Evolutionary conservation across 371 early-diverging fungal genomes (phyloP), one percentile per base, ranked within the genome.

Genomic region (Globomyces sp.): DNA sequence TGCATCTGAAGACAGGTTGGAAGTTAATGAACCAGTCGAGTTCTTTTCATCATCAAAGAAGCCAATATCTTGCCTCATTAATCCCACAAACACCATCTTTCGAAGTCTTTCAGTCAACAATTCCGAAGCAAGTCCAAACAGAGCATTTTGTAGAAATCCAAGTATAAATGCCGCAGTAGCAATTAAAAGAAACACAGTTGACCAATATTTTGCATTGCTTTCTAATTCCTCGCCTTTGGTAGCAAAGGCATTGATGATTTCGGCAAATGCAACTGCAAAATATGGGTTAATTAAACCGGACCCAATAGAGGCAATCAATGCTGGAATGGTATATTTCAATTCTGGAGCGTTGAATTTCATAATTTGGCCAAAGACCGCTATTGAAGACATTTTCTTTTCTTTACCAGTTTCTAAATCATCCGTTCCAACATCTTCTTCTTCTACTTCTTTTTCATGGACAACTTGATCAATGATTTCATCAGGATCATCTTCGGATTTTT

Each of bases 1-100:
- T 10, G 95, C 91, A 74, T 94, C 95, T 50, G 87, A 85, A 34
- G 94, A 87, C 47, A 96, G 83, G 48, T 89, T 86, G 11, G 93
- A 79, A 0, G 92, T 87, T 47, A 96, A 78, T 24, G 89, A 90
- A 65, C 97, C 96, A 36, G 89, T 87, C 44, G 81, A 85, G 77
- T 96, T 86, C 52, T 86, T 85, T 42, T 88, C 88, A 37, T 85
- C 80, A 75, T 96, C 97, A 74, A 90, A 96, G 75, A 84, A 96
- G 4, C 81, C 89, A 66, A 94, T 86, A 69, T 95, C 93, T 81
- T 95, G 96, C 2, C 80, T 69, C 69, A 92, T 64, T 58, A 90
- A 74, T 5, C 85, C 76, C 6, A 72, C 57, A 75, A 91, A 91
- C 5, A 79, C 71, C 59, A 71, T 65, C 45, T 76, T 64, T 44